Conservation (phyloP, 768 basidiomycete species). For the Amanita inopinata region DNA sequence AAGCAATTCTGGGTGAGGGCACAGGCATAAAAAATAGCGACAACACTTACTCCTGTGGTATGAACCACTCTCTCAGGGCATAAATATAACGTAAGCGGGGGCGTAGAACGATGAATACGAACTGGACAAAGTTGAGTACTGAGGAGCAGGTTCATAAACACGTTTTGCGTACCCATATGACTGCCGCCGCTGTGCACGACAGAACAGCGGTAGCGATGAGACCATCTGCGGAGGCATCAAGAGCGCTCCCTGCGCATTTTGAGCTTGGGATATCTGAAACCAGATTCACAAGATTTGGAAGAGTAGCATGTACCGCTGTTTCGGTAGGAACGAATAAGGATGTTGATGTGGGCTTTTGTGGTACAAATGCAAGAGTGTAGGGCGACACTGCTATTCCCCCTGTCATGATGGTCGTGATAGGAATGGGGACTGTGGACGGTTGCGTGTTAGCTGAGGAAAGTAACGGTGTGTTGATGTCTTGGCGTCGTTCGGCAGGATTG, state of each 20-base stretch:
- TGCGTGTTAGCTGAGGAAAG: too few relatives aligned
- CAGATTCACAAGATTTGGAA: slow-evolving; percentile 6
- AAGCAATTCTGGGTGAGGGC: background rate
- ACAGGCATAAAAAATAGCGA: background rate
- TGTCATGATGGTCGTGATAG: too few relatives aligned
- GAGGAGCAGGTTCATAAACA: background rate
- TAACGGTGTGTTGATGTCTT: too few relatives aligned
- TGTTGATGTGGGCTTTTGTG: too few relatives aligned
- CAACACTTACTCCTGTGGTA: slow-evolving; percentile 51
- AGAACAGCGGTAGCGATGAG: slow-evolving; percentile 48
- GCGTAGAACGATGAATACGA: slow-evolving; percentile 57
- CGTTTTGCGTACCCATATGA: slow-evolving; percentile 50
- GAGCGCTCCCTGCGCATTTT: slow-evolving; percentile 54
- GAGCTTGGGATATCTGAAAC: slow-evolving; percentile 16
- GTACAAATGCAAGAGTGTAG: too few relatives aligned
- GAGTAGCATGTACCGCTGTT: slow-evolving; percentile 7
- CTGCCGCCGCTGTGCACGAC: slow-evolving; percentile 48
- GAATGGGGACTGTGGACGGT: too few relatives aligned
- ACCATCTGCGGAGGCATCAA: slow-evolving; percentile 56
- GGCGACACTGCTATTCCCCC: too few relatives aligned
- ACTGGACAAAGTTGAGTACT: slow-evolving; percentile 23
- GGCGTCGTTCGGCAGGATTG: too few relatives aligned
- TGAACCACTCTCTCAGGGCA: slow-evolving; percentile 69
- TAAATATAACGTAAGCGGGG: slow-evolving; percentile 68
- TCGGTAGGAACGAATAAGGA: too few relatives aligned